phyloP scores from a whole-genome alignment of 2,329 filamentous ascomycete genomes.

The Hymenotorrendiella dingleyae region DNA sequence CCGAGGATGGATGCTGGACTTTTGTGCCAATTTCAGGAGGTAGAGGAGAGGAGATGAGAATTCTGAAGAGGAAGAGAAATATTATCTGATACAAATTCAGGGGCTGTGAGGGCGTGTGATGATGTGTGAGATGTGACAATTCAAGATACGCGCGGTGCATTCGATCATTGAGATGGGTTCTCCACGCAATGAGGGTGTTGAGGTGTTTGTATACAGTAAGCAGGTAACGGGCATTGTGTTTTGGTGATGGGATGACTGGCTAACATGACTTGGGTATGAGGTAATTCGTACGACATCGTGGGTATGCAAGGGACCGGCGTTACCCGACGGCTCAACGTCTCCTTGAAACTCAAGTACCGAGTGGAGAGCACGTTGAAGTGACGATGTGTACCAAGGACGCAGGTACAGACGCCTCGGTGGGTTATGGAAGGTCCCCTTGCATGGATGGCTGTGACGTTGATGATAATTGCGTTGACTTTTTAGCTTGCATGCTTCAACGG shows the following conservation, averaged over 20 bases:
- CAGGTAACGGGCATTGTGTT: neutral
- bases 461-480: too few relatives aligned
- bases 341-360: neutral
- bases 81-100: neutral
- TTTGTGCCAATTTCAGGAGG: too few relatives aligned
- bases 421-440: too few relatives aligned
- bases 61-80: neutral
- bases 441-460: too few relatives aligned
- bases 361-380: neutral
- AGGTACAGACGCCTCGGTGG: too few relatives aligned
- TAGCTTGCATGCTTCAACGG: too few relatives aligned
- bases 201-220: neutral
- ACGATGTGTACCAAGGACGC: neutral
- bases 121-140: neutral
- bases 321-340: neutral
- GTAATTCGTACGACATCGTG: neutral
- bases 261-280: neutral
- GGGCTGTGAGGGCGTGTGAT: neutral
- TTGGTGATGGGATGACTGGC: neutral
- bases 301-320: neutral
- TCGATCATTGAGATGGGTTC: too few relatives aligned
- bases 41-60: neutral
- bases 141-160: too few relatives aligned
- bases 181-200: too few relatives aligned
- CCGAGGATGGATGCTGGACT: too few relatives aligned